Percentiles rank a stretch among this genome's conserved stretches.
Conservation (phyloP, 345 rosid genomes). For the Litchi chinensis region DNA sequence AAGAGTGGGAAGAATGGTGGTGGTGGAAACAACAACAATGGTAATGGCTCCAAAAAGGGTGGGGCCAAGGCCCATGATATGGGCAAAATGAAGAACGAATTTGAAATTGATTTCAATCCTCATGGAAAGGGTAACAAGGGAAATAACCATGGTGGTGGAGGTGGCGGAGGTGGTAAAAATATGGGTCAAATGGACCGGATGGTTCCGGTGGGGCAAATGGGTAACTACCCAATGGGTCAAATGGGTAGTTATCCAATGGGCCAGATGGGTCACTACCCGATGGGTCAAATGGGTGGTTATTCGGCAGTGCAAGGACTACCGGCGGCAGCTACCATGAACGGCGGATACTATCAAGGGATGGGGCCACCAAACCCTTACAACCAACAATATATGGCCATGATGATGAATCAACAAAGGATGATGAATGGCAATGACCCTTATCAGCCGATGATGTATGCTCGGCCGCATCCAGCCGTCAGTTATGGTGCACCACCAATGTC, state of each 20-base stretch:
- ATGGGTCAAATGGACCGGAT: conserved; percentile 25
- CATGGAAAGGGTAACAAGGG: conserved; percentile 39
- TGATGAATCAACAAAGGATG: conserved; percentile 59
- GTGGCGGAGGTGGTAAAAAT: conserved; percentile 27
- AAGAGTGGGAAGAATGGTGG: conserved; percentile 36
- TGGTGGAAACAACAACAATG: conserved; percentile 40
- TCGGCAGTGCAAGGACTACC: conserved; percentile 83
- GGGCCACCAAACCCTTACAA: conserved; percentile 56
- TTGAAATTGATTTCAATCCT: conserved; percentile 46
- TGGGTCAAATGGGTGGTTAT: conserved; percentile 25
- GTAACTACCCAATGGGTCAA: conserved; percentile 37
- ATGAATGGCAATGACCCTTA: conserved; percentile 64
- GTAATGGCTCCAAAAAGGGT: conserved; percentile 57
- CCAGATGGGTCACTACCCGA: conserved; percentile 40
- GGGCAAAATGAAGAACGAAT: conserved; percentile 42
- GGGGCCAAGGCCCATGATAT: conserved; percentile 44
- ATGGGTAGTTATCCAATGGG: conserved; percentile 27
- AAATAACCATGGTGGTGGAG: conserved; percentile 11
- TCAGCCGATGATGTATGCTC: conserved; percentile 81
- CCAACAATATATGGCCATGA: conserved; percentile 65
- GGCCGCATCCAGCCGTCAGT: conserved; percentile 54
- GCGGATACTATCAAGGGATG: conserved; percentile 52
- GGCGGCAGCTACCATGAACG: conserved; percentile 44
- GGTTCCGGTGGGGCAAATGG: conserved; percentile 40
- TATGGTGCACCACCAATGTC: conserved; percentile 61